Evolutionary conservation across 306 rosid species (phyloP), one percentile per base, ranked within the genome.

Genomic region (Begonia loranthoides): DNA sequence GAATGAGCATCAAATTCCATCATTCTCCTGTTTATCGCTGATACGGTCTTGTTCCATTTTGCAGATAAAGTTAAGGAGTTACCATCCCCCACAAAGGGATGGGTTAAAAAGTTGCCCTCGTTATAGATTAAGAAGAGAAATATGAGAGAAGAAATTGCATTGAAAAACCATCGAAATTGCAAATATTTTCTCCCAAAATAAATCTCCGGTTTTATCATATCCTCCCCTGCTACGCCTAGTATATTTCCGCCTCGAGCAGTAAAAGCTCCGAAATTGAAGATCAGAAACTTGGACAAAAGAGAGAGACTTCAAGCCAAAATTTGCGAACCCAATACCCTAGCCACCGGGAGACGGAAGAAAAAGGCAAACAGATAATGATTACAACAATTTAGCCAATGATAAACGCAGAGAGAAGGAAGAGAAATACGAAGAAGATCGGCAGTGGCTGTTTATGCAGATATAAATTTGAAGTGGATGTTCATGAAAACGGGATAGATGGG

Each of bases 91-190:
- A 60, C 12, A 52, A 39, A 51, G 0, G 59, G 49, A 49, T 49
- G 36, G 36, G 36, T 28, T 28, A 28, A 28, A 8, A 28, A 28
- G 36, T 28, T 7, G 36, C 36, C 58, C 28, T 64, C 60, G 46
- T 22, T 59, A 52, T 65, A 69, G 70, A 73, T 70, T 14, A 80
- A 63, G 67, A 72, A 68, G 48, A 80, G 50, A 57, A 80, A 52
- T 8, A 65, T 76, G 56, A 73, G 13, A 52, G 68, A 57, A 53
- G 41, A 71, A 51, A 76, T 56, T 17, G 72, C 78, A 60, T 73
- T 68, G 66, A 80, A 74, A 57, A 21, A 28, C 59, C 71, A 60
- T 45, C 76, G 79, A 46, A 47, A 62, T 33, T 16, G 45, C 60
- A 70, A 24, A 28, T 28, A 28, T 8, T 28, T 28, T 28, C 36